These are phyloP conservation scores for Kodamaea suecica DNA, from an alignment of 1,139 yeast species.

Conservation along the genomic window DNA sequence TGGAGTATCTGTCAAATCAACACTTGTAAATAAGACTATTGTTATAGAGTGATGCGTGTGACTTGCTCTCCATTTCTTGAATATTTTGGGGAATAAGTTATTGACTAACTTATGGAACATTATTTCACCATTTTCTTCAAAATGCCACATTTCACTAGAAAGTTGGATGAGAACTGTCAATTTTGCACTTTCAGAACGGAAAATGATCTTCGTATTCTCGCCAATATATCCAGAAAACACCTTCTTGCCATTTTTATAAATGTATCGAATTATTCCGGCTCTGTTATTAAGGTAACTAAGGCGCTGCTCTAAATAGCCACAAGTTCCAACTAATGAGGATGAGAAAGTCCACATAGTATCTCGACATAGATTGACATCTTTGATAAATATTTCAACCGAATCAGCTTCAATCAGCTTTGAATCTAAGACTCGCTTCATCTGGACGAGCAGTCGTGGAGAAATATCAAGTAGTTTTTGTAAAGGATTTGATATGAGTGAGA, in stretches of 20 bases:
- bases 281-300: conserved; percentile 59
- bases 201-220: conserved; percentile 72
- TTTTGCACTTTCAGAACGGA: conserved; percentile 87
- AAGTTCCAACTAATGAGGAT: conserved; percentile 54
- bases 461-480: conserved; percentile 62
- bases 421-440: conserved; percentile 41
- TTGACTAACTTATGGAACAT: conserved; percentile 90
- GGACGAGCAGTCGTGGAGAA: conserved; percentile 63
- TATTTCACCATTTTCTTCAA: conserved; percentile 94
- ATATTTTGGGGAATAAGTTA: conserved; percentile 84
- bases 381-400: conserved; percentile 74
- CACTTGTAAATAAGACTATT: conserved; percentile 81
- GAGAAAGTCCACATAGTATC: conserved; percentile 94
- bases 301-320: conserved; percentile 67
- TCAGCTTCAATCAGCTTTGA: conserved; percentile 62
- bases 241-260: conserved; percentile 69
- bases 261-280: conserved; percentile 59
- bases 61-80: conserved; percentile 80
- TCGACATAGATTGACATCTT: conserved; percentile 77
- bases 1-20: conserved; percentile 61
- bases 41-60: conserved; percentile 91
- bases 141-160: conserved; percentile 97
- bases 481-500: conserved; percentile 60
- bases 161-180: conserved; percentile 81
- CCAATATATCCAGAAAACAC: conserved; percentile 66